Evolutionary conservation across 1,284 basidiomycete genomes (phyloP), one percentile per base, ranked within the genome.

Genomic region (Retiboletus fuscus): DNA sequence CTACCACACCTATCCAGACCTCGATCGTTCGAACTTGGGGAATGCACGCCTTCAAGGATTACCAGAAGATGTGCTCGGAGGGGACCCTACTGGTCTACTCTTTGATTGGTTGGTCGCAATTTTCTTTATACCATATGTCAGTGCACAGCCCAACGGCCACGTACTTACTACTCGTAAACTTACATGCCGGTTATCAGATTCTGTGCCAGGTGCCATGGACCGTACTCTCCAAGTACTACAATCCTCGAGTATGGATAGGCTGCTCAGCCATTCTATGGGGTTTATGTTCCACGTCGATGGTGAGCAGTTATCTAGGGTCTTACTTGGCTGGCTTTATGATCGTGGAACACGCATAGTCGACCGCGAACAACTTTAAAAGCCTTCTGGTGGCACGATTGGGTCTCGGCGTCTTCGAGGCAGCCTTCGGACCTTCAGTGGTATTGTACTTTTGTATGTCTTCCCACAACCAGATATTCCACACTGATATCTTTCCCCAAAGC

Each of bases 21-120:
- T 94, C 64, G 93, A 94, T 79, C 87, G 93, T 61, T 90, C 91
- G 4, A 94, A 94, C 76, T 77, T 94, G 55, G 93, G 93, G 20
- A 94, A 94, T 78, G 93, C 93, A 55, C 87, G 92, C 60, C 82
- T 94, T 51, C 92, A 92, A 80, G 91, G 91, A 3, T 82, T 94
- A 6, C 87, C 91, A 2, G 78, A 87, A 58, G 92, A 93, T 73
- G 81, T 86, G 18, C 87, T 94, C 8, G 85, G 85, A 41, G 92
- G 92, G 4, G 93, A 94, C 76, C 87, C 87, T 12, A 90, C 89
- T 0, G 93, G 93, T 4, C 74, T 85, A 24, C 82, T 89, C 30
- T 94, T 92, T 76, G 92, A 93, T 77, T 93, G 92, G 92, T 82
- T 93, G 65, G 92, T 90, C 71, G 92, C 93, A 1, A 86, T 87